These are phyloP conservation scores for Recurvomyces mirabilis DNA, from an alignment of 495 filamentous ascomycete genomes.

Conservation along the genomic window DNA sequence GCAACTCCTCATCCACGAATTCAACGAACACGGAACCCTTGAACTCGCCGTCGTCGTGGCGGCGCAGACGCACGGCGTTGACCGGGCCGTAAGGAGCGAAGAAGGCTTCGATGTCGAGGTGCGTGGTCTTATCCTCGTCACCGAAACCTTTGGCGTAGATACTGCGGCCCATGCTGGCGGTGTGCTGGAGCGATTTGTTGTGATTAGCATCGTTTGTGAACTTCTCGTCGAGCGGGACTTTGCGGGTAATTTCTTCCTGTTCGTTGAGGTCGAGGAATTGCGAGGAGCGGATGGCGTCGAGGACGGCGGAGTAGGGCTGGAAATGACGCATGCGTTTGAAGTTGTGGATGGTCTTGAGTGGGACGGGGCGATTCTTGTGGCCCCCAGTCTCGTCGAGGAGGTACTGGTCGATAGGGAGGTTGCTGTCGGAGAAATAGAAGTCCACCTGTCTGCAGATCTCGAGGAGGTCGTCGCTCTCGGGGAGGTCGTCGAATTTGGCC, in stretches of 20 bases:
- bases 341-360: conserved; percentile 58
- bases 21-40: conserved; percentile 95
- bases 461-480: conserved; percentile 56
- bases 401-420: conserved; percentile 79
- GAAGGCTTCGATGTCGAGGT: conserved; percentile 88
- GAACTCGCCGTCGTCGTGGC: conserved; percentile 51
- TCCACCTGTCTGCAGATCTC: conserved; percentile 84
- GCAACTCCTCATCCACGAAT: conserved; percentile 62
- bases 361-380: conserved; percentile 63
- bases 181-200: conserved; percentile 46
- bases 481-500: conserved; percentile 15
- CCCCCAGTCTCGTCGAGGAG: conserved; percentile 67
- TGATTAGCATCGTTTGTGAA: conserved; percentile 33
- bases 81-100: conserved; percentile 69
- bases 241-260: conserved; percentile 62
- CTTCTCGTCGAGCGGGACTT: conserved; percentile 46
- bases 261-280: conserved; percentile 55
- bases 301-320: conserved; percentile 67
- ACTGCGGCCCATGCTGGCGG: conserved; percentile 46
- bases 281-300: conserved; percentile 69
- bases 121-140: conserved; percentile 60
- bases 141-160: conserved; percentile 87
- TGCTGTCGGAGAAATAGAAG: conserved; percentile 94
- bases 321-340: conserved; percentile 95
- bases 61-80: conserved; percentile 79